Base-by-base conservation (phyloP, 441 rosid genomes). In the Euphorbia corollata region DNA sequence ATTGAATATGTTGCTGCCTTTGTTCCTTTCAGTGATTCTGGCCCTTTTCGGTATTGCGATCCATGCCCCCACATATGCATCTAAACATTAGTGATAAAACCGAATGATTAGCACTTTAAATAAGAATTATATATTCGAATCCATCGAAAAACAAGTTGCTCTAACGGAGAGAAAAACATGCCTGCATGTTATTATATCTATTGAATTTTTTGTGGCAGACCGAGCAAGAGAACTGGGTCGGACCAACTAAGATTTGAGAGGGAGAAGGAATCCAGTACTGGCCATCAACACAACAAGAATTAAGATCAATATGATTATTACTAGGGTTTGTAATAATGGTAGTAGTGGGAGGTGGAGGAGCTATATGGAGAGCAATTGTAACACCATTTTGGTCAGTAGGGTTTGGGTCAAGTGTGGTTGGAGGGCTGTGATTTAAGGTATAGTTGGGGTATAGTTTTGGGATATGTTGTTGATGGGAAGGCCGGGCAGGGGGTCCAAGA, bases 61-160 rank as follows among this genome's bases (percentile, higher is more conserved):
- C 97, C 97, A 75, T 91, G 97, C 67, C 97, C 97, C 97, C 97
- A 91, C 97, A 91, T 88, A 74, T 91, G 97, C 97, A 91, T 91
- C 97, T 90, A 70, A 27, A 27, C n/a, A 6, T 0, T 6, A 55
- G 43, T 11, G n/a, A n/a, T 7, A 36, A 36, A 36, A 36, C 41
- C 2, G 2, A 36, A 36, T n/a, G 41, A 36, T 36, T 36, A 36
- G 3, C 7, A 36, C 41, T 36, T 36, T 36, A 36, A 36, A 36
- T 5, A 36, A 36, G 32, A 27, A 27, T 27, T 27, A 27, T 38
- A 38, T 8, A 38, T 8, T 38, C 8, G 7, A 38, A 38, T 7
- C 10, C 10, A 9, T 41, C 13, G 47, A 41, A 41, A 3, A 10
- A 41, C 47, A 41, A 41, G 13, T 13, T 8, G 47, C 12, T 41